Percentiles rank a stretch among this genome's conserved stretches.
Conservation (phyloP, 257 asterid genomes). For the Solanum piurae region DNA sequence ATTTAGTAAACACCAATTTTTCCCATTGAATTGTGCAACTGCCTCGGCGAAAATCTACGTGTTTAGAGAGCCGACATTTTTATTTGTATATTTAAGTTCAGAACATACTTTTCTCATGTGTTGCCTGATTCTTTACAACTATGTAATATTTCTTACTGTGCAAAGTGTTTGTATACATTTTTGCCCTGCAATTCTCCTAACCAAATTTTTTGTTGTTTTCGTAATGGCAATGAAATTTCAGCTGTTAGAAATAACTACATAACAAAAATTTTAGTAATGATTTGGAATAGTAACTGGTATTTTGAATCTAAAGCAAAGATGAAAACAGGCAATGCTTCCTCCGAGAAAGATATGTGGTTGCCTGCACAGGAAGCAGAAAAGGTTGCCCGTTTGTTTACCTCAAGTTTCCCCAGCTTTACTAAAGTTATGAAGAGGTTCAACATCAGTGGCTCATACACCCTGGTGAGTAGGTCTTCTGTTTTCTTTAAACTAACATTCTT, state of each 20-base stretch:
- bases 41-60: neutral
- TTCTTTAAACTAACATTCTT: neutral
- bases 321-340: constrained; percentile 14
- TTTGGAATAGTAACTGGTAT: neutral
- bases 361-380: constrained; percentile 77
- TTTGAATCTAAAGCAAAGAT: constrained; percentile 34
- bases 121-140: neutral
- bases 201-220: neutral
- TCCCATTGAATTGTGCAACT: neutral
- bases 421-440: constrained; percentile 89
- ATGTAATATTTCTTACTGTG: neutral
- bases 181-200: neutral
- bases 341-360: constrained; percentile 37
- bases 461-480: constrained; percentile 38
- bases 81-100: neutral
- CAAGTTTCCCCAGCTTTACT: constrained; percentile 56
- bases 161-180: neutral
- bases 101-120: neutral
- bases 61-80: neutral
- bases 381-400: constrained; percentile 56
- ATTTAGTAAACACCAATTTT: neutral
- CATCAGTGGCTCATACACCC: constrained; percentile 85
- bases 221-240: neutral
- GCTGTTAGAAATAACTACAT: neutral
- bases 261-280: neutral